These are phyloP conservation scores for Pisolithus orientalis DNA, from an alignment of 768 basidiomycete species.

Conservation along the genomic window DNA sequence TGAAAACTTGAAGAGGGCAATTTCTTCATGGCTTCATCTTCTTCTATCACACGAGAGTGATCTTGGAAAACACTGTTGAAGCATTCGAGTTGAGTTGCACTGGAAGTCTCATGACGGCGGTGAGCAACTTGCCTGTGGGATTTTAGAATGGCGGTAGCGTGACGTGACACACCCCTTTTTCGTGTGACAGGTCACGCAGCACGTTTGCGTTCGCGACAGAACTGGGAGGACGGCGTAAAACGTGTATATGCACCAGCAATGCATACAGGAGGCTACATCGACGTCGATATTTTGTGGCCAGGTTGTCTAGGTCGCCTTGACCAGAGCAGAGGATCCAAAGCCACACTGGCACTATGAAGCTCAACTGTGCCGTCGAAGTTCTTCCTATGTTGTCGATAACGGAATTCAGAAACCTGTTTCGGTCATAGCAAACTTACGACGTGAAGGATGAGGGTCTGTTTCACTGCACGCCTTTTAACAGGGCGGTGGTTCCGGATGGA, in stretches of 20 bases:
- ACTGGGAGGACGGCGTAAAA: neutral
- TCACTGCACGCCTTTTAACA: no score
- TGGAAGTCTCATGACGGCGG: slow-evolving; percentile 5
- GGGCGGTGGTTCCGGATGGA: no score
- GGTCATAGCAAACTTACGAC: no score
- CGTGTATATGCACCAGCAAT: neutral
- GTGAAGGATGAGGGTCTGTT: no score
- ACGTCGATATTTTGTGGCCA: no score
- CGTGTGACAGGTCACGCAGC: neutral
- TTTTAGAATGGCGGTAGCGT: neutral
- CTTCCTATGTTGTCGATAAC: no score
- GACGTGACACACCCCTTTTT: slow-evolving; percentile 8
- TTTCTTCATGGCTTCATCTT: neutral
- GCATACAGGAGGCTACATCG: neutral
- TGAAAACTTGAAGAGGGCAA: neutral
- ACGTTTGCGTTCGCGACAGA: neutral
- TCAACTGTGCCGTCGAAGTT: no score
- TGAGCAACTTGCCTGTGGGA: slow-evolving; percentile 7
- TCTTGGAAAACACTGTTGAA: slow-evolving; percentile 2
- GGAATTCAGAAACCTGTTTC: no score
- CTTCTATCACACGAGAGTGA: slow-evolving; percentile 4
- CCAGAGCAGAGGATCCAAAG: no score
- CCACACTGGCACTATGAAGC: no score
- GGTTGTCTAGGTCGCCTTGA: no score
- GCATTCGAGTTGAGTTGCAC: slow-evolving; percentile 6